Percentiles rank a stretch among this genome's conserved stretches.
phyloP scores from a whole-genome alignment of 202 grass and related monocot genomes.

The Zizania palustris region DNA sequence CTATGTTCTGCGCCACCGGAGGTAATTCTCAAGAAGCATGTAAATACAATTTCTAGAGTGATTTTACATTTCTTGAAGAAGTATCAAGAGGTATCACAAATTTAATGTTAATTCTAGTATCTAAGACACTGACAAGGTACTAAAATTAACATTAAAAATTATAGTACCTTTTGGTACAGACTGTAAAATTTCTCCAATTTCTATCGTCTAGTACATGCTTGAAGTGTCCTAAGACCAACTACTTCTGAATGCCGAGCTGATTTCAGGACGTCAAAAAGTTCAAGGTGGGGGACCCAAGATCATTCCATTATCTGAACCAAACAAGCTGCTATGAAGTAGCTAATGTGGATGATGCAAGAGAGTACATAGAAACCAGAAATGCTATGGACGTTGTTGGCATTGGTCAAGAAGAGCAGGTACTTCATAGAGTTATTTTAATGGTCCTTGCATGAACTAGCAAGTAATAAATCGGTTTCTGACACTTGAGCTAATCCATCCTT shows the following conservation, averaged over 20 bases:
- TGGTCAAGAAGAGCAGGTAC: constrained; percentile 86
- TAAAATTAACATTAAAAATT: too few relatives aligned
- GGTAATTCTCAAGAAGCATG: constrained; percentile 52
- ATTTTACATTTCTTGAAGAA: too few relatives aligned
- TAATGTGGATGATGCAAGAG: constrained; percentile 90
- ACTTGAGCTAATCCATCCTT: constrained; percentile 25
- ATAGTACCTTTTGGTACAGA: too few relatives aligned
- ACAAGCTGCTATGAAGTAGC: constrained; percentile 88
- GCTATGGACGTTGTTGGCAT: constrained; percentile 97
- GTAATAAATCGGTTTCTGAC: constrained; percentile 2
- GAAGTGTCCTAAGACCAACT: not conserved
- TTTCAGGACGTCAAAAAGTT: constrained; percentile 88
- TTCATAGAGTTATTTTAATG: not conserved
- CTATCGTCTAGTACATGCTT: not conserved
- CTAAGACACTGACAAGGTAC: too few relatives aligned
- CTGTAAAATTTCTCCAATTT: too few relatives aligned
- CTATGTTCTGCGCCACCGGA: constrained; percentile 84
- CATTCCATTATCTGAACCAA: constrained; percentile 95
- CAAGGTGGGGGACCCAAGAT: constrained; percentile 77
- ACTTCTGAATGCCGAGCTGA: constrained; percentile 29
- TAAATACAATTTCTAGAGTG: not conserved
- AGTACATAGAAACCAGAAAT: constrained; percentile 91
- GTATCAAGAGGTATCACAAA: too few relatives aligned
- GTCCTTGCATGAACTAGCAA: constrained; percentile 13
- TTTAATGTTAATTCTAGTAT: too few relatives aligned